A percentile compares a stretch with the other conserved stretches of the same genome.
These are phyloP conservation scores for Neurospora crassa DNA, from an alignment of 2,329 filamentous ascomycete species.

Conservation along the genomic window DNA sequence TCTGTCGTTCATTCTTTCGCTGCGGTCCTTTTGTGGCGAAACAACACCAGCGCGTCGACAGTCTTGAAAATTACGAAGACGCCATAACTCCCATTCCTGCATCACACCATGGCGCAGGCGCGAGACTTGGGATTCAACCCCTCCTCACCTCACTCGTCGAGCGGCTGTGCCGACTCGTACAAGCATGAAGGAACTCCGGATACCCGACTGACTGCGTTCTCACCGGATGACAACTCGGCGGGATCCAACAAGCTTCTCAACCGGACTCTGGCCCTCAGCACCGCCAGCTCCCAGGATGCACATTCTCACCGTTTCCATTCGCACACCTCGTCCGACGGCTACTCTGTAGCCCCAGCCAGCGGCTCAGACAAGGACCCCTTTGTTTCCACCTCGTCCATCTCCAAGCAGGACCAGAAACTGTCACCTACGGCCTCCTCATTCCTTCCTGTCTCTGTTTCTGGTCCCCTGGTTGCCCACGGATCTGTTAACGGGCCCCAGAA, in stretches of 20 bases:
- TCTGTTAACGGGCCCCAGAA: constrained; percentile 17
- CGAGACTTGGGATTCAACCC: constrained; percentile 33
- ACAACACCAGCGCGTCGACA: neutral
- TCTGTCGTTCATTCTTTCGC: constrained; percentile 1
- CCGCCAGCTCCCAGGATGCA: constrained; percentile 21
- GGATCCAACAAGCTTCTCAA: constrained; percentile 30
- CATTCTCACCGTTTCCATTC: constrained; percentile 18
- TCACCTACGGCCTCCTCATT: constrained; percentile 57
- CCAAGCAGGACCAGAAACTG: constrained; percentile 36
- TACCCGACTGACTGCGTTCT: constrained; percentile 54
- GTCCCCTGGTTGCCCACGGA: constrained; percentile 15
- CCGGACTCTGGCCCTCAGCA: constrained; percentile 16
- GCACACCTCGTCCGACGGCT: constrained; percentile 18
- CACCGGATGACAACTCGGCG: constrained; percentile 44
- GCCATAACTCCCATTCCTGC: constrained; percentile 5
- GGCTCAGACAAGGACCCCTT: constrained; percentile 44
- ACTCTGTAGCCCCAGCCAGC: constrained; percentile 16
- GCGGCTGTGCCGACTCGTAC: constrained; percentile 43
- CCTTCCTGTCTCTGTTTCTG: constrained; percentile 34
- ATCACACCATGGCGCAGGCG: constrained; percentile 29
- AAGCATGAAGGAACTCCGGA: constrained; percentile 50
- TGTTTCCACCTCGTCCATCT: constrained; percentile 27
- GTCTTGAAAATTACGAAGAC: constrained; percentile 1
- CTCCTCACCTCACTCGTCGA: constrained; percentile 42
- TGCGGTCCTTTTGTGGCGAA: neutral